Conservation (phyloP, 805 yeast species). For the Lachancea fermentati region DNA sequence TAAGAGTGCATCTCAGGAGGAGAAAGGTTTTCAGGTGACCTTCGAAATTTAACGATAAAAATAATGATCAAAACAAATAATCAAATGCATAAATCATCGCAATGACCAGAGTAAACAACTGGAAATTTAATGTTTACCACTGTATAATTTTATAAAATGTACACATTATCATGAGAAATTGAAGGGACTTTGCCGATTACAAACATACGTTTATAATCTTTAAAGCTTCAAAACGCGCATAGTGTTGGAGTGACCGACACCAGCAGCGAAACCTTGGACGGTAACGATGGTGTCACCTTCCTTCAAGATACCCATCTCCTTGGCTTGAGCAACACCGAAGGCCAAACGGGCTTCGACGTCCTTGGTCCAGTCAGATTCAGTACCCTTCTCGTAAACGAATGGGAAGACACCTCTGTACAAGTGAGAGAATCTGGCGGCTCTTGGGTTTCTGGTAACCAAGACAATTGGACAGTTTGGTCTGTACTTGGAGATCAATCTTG, state of each 20-base stretch:
- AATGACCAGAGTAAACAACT: not conserved
- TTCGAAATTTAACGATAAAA: not conserved
- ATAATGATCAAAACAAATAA: not conserved
- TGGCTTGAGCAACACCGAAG: conserved; percentile 88
- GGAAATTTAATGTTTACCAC: conserved; percentile 1
- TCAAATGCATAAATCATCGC: not conserved
- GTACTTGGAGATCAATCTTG: conserved; percentile 94
- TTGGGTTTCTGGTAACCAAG: conserved; percentile 94
- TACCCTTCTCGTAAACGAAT: conserved; percentile 65
- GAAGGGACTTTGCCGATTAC: not conserved
- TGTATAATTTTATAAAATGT: conserved; percentile 10
- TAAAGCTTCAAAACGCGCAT: conserved; percentile 83
- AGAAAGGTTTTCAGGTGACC: not conserved
- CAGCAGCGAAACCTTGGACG: conserved; percentile 98
- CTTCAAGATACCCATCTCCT: conserved; percentile 74
- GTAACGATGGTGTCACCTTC: conserved; percentile 89
- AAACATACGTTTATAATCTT: conserved; percentile 15
- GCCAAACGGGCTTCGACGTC: conserved; percentile 94
- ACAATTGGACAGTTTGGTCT: conserved; percentile 96
- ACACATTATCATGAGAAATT: conserved; percentile 3
- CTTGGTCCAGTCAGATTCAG: conserved; percentile 78
- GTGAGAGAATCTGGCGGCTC: conserved; percentile 93
- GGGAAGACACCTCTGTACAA: conserved; percentile 99
- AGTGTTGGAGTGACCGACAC: conserved; percentile 98
- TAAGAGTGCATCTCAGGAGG: conserved; percentile 9